Evolutionary conservation across 441 rosid genomes (phyloP), one percentile per base, ranked within the genome.

Genomic region (Heliophila coronopifolia): DNA sequence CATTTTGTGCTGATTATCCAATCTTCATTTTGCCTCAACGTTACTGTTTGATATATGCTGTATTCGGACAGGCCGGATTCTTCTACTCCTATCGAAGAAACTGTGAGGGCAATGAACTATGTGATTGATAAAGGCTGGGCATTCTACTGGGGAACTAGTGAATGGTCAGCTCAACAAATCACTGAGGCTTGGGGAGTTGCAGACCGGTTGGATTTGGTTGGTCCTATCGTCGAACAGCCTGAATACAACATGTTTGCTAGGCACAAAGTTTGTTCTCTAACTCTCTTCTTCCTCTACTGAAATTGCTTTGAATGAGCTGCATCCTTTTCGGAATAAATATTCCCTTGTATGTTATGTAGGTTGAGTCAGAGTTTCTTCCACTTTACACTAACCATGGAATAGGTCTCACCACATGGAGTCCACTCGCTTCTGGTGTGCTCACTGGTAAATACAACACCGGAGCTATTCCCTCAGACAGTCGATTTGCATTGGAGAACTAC

Each of bases 81-180:
- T 9, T 73, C 78, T 2, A 87, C 96, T 1, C 96, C 98, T 12
- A 82, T 84, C 16, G 98, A 90, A 61, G 98, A 90, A 74, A 90
- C 98, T 0, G 98, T 91, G 35, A 78, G 94, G 67, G 93, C 94
- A 5, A 91, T 91, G 93, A 91, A 87, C 59, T 70, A 83, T 39
- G 89, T 91, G 58, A 87, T 91, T 36, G 96, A 91, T 54, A 87
- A 91, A 52, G 98, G 98, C 3, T 81, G 88, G 98, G 96, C 98
- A 3, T 91, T 91, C 54, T 91, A 91, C 56, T 87, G 98, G 96
- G 98, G 96, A 1, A 87, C 98, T 6, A 91, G 96, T 55, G 98
- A 91, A 71, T 91, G 96, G 98, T 77, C 96, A 1, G 82, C 94
- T 1, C 98, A 91, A 35, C 98, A 91, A 63, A 79, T 91, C 63